These are phyloP conservation scores for Starmerella apicola DNA, from an alignment of 805 yeast species.

Conservation along the genomic window DNA sequence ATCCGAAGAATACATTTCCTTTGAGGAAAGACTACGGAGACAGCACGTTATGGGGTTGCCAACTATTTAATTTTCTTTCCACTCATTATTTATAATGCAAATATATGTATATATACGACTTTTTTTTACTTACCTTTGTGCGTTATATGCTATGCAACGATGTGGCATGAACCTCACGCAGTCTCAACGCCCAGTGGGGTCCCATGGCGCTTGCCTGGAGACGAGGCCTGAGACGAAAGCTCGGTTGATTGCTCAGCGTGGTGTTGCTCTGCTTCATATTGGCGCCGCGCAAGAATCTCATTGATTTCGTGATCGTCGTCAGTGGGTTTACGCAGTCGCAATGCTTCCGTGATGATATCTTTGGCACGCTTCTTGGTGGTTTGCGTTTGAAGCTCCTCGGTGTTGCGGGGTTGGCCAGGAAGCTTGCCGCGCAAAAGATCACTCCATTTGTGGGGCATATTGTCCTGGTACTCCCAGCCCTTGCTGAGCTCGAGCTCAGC, in stretches of 20 bases:
- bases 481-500: constrained; percentile 64
- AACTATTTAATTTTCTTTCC: no score
- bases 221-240: no score
- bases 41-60: constrained; percentile 1
- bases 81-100: no score
- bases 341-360: constrained; percentile 21
- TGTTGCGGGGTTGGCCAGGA: constrained; percentile 18
- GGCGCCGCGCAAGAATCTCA: constrained; percentile 28
- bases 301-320: constrained; percentile 29
- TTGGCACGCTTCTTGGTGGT: constrained; percentile 15
- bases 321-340: constrained; percentile 22
- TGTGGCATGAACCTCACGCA: no score
- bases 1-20: constrained; percentile 19
- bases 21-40: constrained; percentile 16
- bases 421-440: constrained; percentile 33
- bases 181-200: no score
- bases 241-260: no score
- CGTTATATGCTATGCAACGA: no score
- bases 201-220: no score
- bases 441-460: constrained; percentile 61
- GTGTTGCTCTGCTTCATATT: constrained; percentile 25
- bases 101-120: no score
- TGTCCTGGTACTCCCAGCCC: constrained; percentile 34
- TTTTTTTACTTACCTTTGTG: no score
- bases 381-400: background rate